A percentile compares a stretch with the other conserved stretches of the same genome.
phyloP scores from a whole-genome alignment of 2,329 filamentous ascomycete species.

The Dactylonectria macrodidyma region DNA sequence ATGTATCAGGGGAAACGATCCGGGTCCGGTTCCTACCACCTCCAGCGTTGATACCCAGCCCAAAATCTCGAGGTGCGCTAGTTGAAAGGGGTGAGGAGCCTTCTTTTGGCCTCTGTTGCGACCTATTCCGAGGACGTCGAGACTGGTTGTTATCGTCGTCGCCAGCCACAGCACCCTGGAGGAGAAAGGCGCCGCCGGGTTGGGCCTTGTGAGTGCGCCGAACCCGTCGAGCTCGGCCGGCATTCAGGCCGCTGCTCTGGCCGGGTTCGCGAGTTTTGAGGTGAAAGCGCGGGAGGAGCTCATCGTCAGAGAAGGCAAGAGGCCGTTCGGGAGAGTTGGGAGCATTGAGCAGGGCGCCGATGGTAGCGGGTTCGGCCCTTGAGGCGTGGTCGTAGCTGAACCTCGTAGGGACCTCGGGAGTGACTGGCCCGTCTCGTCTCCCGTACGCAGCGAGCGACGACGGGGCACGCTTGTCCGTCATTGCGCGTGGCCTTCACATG shows the following conservation, averaged over 20 bases:
- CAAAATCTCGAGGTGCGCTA: constrained; percentile 35
- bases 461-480: constrained; percentile 45
- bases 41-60: constrained; percentile 39
- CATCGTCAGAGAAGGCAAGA: constrained; percentile 48
- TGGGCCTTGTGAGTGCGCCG: constrained; percentile 59
- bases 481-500: constrained; percentile 45
- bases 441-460: constrained; percentile 43
- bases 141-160: constrained; percentile 52
- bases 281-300: constrained; percentile 45
- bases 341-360: constrained; percentile 44
- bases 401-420: constrained; percentile 44
- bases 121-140: constrained; percentile 45
- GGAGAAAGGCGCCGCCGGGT: constrained; percentile 66
- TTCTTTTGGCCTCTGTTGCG: constrained; percentile 42
- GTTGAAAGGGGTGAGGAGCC: constrained; percentile 32
- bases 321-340: constrained; percentile 44
- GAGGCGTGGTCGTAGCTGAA: constrained; percentile 46
- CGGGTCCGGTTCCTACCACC: constrained; percentile 37
- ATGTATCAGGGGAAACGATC: constrained; percentile 47
- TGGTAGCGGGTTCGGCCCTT: constrained; percentile 44
- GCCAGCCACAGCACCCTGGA: constrained; percentile 60
- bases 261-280: constrained; percentile 37
- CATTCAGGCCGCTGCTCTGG: constrained; percentile 37
- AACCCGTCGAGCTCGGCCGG: constrained; percentile 45
- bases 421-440: constrained; percentile 45